Evolutionary conservation across 805 yeast genomes (phyloP).

Genomic region (Saccharomycopsis lassenensis): DNA sequence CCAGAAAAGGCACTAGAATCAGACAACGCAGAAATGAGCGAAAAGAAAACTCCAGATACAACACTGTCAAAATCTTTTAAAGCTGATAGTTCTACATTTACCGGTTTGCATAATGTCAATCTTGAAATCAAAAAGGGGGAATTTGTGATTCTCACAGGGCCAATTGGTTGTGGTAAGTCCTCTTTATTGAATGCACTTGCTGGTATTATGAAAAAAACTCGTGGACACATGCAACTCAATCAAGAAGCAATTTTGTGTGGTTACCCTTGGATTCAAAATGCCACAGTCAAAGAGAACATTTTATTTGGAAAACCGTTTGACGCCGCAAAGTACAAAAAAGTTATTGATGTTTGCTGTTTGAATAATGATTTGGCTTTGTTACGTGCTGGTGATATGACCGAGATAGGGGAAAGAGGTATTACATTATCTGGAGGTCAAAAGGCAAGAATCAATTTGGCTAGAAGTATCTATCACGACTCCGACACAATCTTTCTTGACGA

Average conservation of each 20-base stretch:
- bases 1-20: slow-evolving; percentile 13
- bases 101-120: slow-evolving; percentile 27
- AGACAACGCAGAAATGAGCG: slow-evolving; percentile 4
- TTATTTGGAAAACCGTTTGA: slow-evolving; percentile 43
- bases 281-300: slow-evolving; percentile 58
- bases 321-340: slow-evolving; percentile 35
- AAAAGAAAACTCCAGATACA: slow-evolving; percentile 15
- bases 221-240: slow-evolving; percentile 38
- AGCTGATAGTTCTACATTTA: slow-evolving; percentile 12
- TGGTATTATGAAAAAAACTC: slow-evolving; percentile 47
- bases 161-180: slow-evolving; percentile 70
- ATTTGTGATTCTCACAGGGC: slow-evolving; percentile 64
- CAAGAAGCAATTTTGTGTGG: slow-evolving; percentile 40
- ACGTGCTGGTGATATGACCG: slow-evolving; percentile 59
- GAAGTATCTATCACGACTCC: slow-evolving; percentile 52
- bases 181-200: slow-evolving; percentile 56
- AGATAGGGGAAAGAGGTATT: slow-evolving; percentile 67
- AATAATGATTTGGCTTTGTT: slow-evolving; percentile 44
- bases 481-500: slow-evolving; percentile 58
- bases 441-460: slow-evolving; percentile 56
- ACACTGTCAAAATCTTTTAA: slow-evolving; percentile 16
- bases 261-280: slow-evolving; percentile 63
- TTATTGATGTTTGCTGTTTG: slow-evolving; percentile 52
- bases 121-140: slow-evolving; percentile 45
- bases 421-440: slow-evolving; percentile 72